Evolutionary conservation across 208 protist species (phyloP).

Genomic region (Angomonas deanei): DNA sequence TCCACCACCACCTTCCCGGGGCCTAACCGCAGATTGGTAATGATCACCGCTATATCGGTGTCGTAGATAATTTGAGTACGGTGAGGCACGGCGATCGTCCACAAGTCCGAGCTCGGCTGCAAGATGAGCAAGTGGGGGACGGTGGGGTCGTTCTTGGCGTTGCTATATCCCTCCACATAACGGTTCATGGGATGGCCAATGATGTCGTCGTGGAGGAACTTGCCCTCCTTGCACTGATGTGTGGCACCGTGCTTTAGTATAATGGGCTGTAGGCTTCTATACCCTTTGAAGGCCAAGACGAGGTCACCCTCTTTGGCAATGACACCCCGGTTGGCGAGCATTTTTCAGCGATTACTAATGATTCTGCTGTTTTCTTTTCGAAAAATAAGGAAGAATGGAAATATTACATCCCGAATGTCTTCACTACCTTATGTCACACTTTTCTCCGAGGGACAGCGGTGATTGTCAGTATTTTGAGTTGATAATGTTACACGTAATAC

Average conservation of each 20-base stretch:
- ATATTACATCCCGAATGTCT: too few species aligned
- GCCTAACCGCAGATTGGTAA: constrained; percentile 60
- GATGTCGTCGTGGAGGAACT: constrained; percentile 80
- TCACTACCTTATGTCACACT: too few species aligned
- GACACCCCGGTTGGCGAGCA: constrained; percentile 40
- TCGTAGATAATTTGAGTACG: constrained; percentile 91
- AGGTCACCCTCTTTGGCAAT: constrained; percentile 70
- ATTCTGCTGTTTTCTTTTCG: too few species aligned
- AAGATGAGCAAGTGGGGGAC: constrained; percentile 51
- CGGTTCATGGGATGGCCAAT: constrained; percentile 62
- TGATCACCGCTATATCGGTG: constrained; percentile 88
- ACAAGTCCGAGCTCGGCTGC: constrained; percentile 83
- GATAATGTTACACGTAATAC: neutral
- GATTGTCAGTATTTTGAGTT: too few species aligned
- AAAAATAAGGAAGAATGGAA: too few species aligned
- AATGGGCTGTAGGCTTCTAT: constrained; percentile 63
- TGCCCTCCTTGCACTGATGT: constrained; percentile 78
- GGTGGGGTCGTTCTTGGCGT: constrained; percentile 47
- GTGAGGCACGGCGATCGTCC: constrained; percentile 86
- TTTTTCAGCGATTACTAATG: too few species aligned
- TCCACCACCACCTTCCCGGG: constrained; percentile 79
- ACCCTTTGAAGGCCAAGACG: constrained; percentile 64
- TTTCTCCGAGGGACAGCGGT: too few species aligned
- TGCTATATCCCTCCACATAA: constrained; percentile 56
- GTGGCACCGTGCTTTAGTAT: constrained; percentile 44